Conservation (phyloP, 2,329 filamentous ascomycete species). For the Exophiala dermatitidis region DNA sequence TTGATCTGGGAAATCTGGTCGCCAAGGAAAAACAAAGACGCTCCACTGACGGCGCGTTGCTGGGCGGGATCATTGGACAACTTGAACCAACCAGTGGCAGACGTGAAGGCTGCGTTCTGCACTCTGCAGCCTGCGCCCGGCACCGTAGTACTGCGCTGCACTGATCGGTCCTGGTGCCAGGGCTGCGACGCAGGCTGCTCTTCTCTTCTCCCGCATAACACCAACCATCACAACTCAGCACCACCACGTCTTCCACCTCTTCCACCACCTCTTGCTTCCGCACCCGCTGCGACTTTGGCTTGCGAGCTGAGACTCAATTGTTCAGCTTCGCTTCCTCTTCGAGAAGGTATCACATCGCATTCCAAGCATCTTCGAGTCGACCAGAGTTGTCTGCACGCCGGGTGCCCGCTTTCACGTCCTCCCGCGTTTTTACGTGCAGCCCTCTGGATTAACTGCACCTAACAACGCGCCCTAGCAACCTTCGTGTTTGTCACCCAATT, state of each 20-base stretch:
- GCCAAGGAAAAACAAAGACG: conserved; percentile 24
- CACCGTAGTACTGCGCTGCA: too few species aligned
- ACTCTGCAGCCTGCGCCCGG: too few species aligned
- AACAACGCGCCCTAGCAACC: conserved; percentile 14
- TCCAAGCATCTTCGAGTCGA: not conserved
- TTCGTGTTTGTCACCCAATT: conserved; percentile 1
- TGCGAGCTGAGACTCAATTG: not conserved
- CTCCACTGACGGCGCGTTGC: conserved; percentile 6
- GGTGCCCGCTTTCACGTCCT: not conserved
- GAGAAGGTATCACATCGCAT: not conserved
- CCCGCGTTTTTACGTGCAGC: conserved; percentile 6
- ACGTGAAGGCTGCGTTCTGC: too few species aligned
- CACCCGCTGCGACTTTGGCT: not conserved
- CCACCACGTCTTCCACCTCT: conserved; percentile 1
- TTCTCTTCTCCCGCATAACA: not conserved
- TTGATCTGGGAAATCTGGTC: conserved; percentile 5
- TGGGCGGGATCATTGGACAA: not conserved
- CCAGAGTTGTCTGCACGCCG: not conserved
- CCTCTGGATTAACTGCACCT: not conserved
- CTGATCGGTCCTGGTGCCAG: too few species aligned
- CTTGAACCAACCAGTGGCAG: too few species aligned
- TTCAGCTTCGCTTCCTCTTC: not conserved
- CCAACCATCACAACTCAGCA: conserved; percentile 3
- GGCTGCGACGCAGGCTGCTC: too few species aligned
- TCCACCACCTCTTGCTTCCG: not conserved